These are phyloP conservation scores for Bryoerythrophyllum caledonicum DNA, from an alignment of 225 moss, liverwort and hornwort species.

Conservation along the genomic window DNA sequence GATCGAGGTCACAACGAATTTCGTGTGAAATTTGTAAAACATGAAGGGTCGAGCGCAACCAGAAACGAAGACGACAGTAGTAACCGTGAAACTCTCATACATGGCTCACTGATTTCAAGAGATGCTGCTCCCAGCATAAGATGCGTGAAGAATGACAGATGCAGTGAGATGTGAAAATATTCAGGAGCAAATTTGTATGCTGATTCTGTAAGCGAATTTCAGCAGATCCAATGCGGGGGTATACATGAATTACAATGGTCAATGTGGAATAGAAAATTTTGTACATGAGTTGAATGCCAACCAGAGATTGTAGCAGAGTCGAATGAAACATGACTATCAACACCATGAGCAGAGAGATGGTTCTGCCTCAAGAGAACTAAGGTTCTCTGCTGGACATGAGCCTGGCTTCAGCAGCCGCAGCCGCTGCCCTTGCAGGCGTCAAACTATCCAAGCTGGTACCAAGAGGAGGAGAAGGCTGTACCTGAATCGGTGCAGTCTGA, in stretches of 20 bases:
- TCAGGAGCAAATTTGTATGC: neutral
- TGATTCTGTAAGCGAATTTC: neutral
- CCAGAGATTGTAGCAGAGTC: slow-evolving; percentile 12
- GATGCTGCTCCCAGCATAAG: neutral
- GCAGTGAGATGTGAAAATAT: slow-evolving; percentile 4
- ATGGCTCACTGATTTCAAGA: neutral
- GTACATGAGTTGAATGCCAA: slow-evolving; percentile 25
- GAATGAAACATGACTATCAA: slow-evolving; percentile 17
- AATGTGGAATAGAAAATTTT: slow-evolving; percentile 12
- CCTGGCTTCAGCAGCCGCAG: slow-evolving; percentile 82
- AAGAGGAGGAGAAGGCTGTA: slow-evolving; percentile 13
- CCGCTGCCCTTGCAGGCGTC: slow-evolving; percentile 68
- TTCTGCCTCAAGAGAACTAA: slow-evolving; percentile 1
- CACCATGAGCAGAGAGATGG: slow-evolving; percentile 14
- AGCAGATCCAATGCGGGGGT: neutral
- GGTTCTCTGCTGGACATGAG: slow-evolving; percentile 20
- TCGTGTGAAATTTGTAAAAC: neutral
- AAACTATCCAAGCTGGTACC: slow-evolving; percentile 23
- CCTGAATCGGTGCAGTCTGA: slow-evolving; percentile 32
- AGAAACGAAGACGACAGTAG: neutral
- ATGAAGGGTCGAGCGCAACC: neutral
- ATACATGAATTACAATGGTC: slow-evolving; percentile 10
- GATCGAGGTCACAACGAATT: neutral
- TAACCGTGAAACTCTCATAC: neutral
- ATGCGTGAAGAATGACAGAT: slow-evolving; percentile 5